A percentile compares a stretch with the other conserved stretches of the same genome.
Evolutionary conservation across 176 grass and related monocot species (phyloP).

Genomic region (Aegilops speltoides): DNA sequence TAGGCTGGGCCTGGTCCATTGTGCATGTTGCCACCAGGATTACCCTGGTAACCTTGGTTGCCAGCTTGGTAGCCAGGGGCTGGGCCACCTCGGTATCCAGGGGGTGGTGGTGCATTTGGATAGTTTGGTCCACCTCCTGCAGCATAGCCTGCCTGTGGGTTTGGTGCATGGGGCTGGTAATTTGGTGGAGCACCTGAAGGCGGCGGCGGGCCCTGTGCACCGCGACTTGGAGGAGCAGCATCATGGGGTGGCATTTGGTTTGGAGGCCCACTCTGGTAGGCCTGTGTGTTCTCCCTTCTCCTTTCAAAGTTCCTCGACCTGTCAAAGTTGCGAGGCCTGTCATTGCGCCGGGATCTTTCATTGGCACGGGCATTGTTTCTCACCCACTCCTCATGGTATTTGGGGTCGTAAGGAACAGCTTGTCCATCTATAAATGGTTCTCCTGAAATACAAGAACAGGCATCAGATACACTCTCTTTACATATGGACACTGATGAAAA

Average conservation of each 20-base stretch:
- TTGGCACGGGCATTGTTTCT: slow-evolving; percentile 63
- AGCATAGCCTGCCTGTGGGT: slow-evolving; percentile 35
- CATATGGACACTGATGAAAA: neutral
- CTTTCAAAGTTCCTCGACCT: slow-evolving; percentile 82
- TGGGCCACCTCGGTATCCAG: slow-evolving; percentile 9
- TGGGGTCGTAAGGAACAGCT: slow-evolving; percentile 81
- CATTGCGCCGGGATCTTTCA: slow-evolving; percentile 65
- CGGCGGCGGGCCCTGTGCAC: slow-evolving; percentile 33
- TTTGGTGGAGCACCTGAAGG: slow-evolving; percentile 26
- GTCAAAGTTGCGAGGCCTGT: slow-evolving; percentile 85
- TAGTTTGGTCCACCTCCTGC: slow-evolving; percentile 13
- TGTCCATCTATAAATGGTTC: slow-evolving; percentile 94
- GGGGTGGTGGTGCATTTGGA: too few species aligned
- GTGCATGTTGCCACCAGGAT: slow-evolving; percentile 30
- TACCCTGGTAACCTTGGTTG: slow-evolving; percentile 46
- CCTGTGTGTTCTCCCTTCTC: slow-evolving; percentile 77
- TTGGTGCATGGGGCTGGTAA: slow-evolving; percentile 42
- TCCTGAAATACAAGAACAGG: slow-evolving; percentile 44
- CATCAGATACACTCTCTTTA: neutral
- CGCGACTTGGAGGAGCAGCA: slow-evolving; percentile 30
- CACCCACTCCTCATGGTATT: slow-evolving; percentile 91
- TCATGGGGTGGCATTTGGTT: slow-evolving; percentile 33
- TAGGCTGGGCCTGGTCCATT: slow-evolving; percentile 34
- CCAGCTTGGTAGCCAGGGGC: slow-evolving; percentile 39
- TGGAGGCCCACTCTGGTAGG: slow-evolving; percentile 68